Percentiles rank a stretch among this genome's conserved stretches.
Evolutionary conservation across 352 stramenopile genomes (phyloP).

Genomic region (Thraustochytrium sp.): DNA sequence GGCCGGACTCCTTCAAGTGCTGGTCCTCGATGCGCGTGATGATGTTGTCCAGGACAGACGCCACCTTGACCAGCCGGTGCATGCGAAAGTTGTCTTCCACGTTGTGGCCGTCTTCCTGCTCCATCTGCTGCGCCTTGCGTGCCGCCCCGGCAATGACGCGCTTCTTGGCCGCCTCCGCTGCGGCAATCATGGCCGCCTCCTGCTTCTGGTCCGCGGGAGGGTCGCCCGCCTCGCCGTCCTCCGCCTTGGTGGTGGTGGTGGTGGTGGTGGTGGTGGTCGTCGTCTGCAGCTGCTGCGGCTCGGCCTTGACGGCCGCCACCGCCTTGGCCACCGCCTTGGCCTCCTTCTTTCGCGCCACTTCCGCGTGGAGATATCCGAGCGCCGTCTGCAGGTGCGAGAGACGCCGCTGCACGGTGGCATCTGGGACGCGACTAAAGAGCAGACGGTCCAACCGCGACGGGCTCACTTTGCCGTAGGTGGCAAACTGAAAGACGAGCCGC

Average conservation of each 20-base stretch:
- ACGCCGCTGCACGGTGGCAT: too few species aligned
- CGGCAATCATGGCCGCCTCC: background rate
- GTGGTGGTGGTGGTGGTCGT: background rate
- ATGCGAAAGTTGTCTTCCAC: constrained; percentile 33
- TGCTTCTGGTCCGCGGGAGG: too few species aligned
- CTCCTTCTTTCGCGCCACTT: background rate
- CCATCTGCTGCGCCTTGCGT: background rate
- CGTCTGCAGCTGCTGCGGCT: background rate
- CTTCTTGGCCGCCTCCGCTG: constrained; percentile 8
- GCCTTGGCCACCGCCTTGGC: constrained; percentile 1
- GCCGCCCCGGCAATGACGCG: background rate
- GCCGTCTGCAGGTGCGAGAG: background rate
- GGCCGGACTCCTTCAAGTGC: background rate
- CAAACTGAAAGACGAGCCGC: background rate
- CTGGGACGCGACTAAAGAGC: too few species aligned
- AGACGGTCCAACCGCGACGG: background rate
- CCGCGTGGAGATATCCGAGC: background rate
- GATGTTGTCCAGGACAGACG: constrained; percentile 9
- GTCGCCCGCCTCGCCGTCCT: too few species aligned
- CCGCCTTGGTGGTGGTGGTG: background rate
- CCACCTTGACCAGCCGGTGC: constrained; percentile 14
- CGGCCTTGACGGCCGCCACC: background rate
- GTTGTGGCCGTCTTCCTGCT: constrained; percentile 17
- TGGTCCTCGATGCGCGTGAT: constrained; percentile 15
- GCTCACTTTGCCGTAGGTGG: background rate